Evolutionary conservation across 257 asterid genomes (phyloP).

Genomic region (Fraxinus pennsylvanica): DNA sequence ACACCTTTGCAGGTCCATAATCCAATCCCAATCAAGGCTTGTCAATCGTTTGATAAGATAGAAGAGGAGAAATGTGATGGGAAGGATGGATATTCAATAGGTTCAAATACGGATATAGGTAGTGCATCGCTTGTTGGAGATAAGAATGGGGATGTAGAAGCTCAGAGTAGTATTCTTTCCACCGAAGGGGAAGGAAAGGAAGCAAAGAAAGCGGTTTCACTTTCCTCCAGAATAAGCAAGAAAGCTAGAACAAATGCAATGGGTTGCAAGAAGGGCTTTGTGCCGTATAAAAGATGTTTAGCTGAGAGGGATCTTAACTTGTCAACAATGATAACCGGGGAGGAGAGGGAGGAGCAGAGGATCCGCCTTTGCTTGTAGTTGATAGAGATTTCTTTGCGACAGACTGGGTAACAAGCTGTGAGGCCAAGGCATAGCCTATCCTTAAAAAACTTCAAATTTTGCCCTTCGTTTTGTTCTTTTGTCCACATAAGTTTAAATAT

Average conservation of each 20-base stretch:
- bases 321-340: constrained; percentile 34
- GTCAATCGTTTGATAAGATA: constrained; percentile 16
- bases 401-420: neutral
- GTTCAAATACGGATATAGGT: constrained; percentile 45
- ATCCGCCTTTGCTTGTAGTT: constrained; percentile 57
- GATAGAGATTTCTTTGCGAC: neutral
- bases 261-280: constrained; percentile 58
- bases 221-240: constrained; percentile 36
- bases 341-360: constrained; percentile 65
- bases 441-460: too few relatives aligned
- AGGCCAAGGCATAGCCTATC: neutral
- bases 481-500: constrained; percentile 8
- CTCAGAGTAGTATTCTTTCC: constrained; percentile 28
- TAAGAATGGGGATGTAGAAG: constrained; percentile 27
- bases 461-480: neutral
- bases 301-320: constrained; percentile 38
- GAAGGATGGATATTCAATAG: constrained; percentile 51
- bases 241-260: constrained; percentile 34
- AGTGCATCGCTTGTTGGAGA: constrained; percentile 27
- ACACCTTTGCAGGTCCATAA: constrained; percentile 42
- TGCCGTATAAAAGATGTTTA: constrained; percentile 80
- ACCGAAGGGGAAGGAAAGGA: constrained; percentile 23
- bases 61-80: constrained; percentile 33
- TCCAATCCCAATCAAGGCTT: constrained; percentile 60
- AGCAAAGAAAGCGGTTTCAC: constrained; percentile 25